Evolutionary conservation across 192 early-diverging fungal species (phyloP).

Genomic region (Kickxella alabastrina): DNA sequence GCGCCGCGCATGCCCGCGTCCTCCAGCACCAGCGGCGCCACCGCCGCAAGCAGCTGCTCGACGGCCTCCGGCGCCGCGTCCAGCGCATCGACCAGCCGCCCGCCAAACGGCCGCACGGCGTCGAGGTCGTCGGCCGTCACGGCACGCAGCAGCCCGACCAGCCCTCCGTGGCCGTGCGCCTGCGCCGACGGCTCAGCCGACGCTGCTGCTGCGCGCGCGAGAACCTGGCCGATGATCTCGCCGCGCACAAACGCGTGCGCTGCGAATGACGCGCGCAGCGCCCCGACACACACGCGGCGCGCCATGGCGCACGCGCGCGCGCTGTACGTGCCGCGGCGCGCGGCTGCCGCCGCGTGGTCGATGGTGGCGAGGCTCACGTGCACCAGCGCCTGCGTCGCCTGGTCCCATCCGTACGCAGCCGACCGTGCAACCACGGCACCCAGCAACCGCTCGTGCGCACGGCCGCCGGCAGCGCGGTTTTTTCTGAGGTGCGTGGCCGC

Average conservation of each 20-base stretch:
- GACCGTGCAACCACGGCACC: slow-evolving; percentile 15
- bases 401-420: slow-evolving; percentile 48
- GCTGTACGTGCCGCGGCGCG: slow-evolving; percentile 15
- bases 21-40: slow-evolving; percentile 53
- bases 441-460: slow-evolving; percentile 10
- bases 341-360: slow-evolving; percentile 11
- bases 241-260: slow-evolving; percentile 63
- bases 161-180: slow-evolving; percentile 10
- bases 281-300: slow-evolving; percentile 6
- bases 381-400: slow-evolving; percentile 42
- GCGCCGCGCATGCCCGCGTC: slow-evolving; percentile 59
- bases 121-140: slow-evolving; percentile 30
- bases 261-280: slow-evolving; percentile 36
- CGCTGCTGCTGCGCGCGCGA: slow-evolving; percentile 22
- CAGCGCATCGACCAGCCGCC: slow-evolving; percentile 60
- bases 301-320: slow-evolving; percentile 13
- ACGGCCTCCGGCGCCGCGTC: slow-evolving; percentile 57
- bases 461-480: not conserved
- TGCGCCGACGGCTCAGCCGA: too few relatives aligned
- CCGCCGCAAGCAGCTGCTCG: slow-evolving; percentile 53
- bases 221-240: slow-evolving; percentile 69
- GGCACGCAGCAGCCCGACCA: slow-evolving; percentile 19
- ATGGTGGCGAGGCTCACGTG: slow-evolving; percentile 30
- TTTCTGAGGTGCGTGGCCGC: slow-evolving; percentile 9
- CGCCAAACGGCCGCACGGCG: slow-evolving; percentile 12